Conservation (phyloP, 345 rosid species). For the Boechera stricta region DNA sequence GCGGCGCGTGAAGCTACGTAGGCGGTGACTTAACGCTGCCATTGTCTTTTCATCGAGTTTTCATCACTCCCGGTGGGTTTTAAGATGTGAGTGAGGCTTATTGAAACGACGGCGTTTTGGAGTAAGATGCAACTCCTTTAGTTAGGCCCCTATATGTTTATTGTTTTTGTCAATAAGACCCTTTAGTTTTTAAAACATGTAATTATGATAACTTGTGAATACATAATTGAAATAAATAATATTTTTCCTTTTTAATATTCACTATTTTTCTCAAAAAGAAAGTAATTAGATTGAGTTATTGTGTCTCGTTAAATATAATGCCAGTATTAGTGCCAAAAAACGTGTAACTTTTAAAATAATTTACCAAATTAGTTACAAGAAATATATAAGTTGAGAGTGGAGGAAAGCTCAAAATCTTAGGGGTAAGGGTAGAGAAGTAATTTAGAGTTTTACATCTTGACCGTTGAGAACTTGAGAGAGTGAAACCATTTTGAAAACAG, state of each 20-base stretch:
- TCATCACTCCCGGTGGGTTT: slow-evolving; percentile 30
- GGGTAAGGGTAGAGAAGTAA: not conserved
- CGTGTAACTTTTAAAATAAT: not conserved
- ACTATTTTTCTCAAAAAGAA: not conserved
- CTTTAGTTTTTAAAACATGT: not conserved
- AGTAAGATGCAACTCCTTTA: not conserved
- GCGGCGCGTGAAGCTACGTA: slow-evolving; percentile 39
- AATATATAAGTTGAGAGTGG: not conserved
- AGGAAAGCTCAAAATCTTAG: not conserved
- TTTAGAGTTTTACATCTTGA: not conserved
- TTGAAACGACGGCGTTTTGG: slow-evolving; percentile 1
- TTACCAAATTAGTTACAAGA: not conserved
- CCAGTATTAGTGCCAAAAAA: too few species aligned
- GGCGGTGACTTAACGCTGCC: slow-evolving; percentile 39
- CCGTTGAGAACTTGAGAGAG: not conserved
- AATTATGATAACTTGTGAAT: not conserved
- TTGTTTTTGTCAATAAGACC: not conserved
- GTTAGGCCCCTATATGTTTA: not conserved
- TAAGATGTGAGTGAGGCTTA: not conserved
- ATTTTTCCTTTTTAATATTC: not conserved
- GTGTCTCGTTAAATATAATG: not conserved
- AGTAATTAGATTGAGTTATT: not conserved
- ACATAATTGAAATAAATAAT: not conserved
- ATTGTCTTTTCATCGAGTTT: slow-evolving; percentile 35
- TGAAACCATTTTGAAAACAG: not conserved